Base-by-base conservation (phyloP, 805 yeast species). In the Pichia exigua region DNA sequence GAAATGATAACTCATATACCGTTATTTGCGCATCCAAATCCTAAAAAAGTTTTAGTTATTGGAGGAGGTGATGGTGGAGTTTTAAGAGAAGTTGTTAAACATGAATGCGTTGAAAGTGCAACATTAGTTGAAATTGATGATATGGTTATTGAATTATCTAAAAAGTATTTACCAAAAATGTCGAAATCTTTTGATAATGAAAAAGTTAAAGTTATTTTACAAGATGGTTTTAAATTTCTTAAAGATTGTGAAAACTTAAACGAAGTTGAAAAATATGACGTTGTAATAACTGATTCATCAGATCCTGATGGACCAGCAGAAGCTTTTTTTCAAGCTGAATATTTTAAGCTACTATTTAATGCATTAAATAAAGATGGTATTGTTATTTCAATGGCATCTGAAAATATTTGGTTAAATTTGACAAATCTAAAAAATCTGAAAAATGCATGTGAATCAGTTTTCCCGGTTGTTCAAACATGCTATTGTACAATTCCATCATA, bases 61-160 rank as follows among this genome's bases (percentile, higher is more conserved):
- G 97, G 97, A 27, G 97, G 97, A 26, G 97, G 97, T 43, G 97
- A 90, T 66, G 96, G 97, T 57, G 97, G 97, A 55, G 96, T 90
- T 21, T 71, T 91, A 39, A 77, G 97, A 61, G 97, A 90, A 66
- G 83, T 87, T 18, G 80, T 88, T 45, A 91, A 90, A 69, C 72
- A 72, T 41, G 73, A 75, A 7, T 72, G 76, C 44, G 76, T 83
- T 4, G 83, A 85, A 57, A 67, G 71, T 45, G 85, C 87, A 17
- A 83, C 85, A 15, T 74, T 90, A 66, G 92, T 87, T n/a, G 97
- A 90, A 64, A 91, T 90, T 56, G 97, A 90, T 68, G 84, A 83
- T 63, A 76, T 83, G 54, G 97, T 90, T 28, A 87, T 89, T 51
- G 73, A 80, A 47, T 73, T 88, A 49, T 75, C 88, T 53, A 80